Evolutionary conservation across 2,329 filamentous ascomycete species (phyloP).

Genomic region (Hawksworthiomyces lignivorus): DNA sequence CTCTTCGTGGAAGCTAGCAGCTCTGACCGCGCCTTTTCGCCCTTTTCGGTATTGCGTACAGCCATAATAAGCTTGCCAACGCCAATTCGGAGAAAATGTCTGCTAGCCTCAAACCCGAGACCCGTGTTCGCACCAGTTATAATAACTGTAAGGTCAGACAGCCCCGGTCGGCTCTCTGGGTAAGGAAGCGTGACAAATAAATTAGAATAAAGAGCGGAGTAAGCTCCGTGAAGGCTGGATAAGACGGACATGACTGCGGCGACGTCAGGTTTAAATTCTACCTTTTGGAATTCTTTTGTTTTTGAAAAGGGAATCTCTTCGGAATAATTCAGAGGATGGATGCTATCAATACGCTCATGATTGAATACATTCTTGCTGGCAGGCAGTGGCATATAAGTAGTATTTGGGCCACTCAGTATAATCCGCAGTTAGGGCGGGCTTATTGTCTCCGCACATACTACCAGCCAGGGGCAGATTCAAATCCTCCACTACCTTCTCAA

Average conservation of each 20-base stretch:
- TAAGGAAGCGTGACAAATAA: constrained; percentile 6
- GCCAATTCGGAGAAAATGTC: constrained; percentile 28
- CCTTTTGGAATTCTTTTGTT: too few relatives aligned
- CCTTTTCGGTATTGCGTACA: constrained; percentile 26
- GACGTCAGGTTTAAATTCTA: too few relatives aligned
- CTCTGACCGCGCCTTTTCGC: constrained; percentile 19
- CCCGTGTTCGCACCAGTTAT: constrained; percentile 38
- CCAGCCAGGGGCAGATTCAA: too few relatives aligned
- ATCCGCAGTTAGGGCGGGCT: too few relatives aligned
- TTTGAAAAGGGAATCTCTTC: too few relatives aligned
- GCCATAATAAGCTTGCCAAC: constrained; percentile 31
- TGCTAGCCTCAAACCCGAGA: constrained; percentile 32
- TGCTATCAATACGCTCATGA: too few relatives aligned
- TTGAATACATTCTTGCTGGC: too few relatives aligned
- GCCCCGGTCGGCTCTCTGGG: not conserved
- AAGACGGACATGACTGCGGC: constrained; percentile 1
- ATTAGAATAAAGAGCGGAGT: constrained; percentile 5
- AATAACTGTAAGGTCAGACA: constrained; percentile 23
- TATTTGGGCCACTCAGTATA: too few relatives aligned
- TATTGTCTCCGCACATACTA: too few relatives aligned
- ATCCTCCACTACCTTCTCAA: too few relatives aligned
- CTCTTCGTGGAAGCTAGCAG: constrained; percentile 10
- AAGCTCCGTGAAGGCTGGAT: not conserved
- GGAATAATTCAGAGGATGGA: not conserved
- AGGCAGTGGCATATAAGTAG: too few relatives aligned